Evolutionary conservation across 306 rosid genomes (phyloP).

Genomic region (Casuarina equisetifolia): DNA sequence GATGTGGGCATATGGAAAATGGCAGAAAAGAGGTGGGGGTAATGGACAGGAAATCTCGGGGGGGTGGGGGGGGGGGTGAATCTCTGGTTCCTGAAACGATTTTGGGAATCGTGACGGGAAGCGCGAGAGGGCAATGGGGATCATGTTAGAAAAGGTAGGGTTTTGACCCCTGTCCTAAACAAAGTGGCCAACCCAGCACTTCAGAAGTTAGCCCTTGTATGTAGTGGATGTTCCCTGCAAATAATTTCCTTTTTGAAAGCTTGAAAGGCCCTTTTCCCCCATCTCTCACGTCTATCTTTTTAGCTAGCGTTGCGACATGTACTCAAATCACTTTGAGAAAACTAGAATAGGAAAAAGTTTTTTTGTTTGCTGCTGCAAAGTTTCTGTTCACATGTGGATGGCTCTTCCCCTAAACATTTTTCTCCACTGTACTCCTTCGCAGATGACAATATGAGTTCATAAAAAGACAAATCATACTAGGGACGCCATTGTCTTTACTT

Average conservation of each 20-base stretch:
- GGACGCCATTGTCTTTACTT: too few relatives aligned
- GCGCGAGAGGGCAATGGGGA: neutral
- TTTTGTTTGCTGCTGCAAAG: too few relatives aligned
- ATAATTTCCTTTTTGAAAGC: constrained; percentile 11
- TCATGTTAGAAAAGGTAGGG: neutral
- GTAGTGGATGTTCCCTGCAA: neutral
- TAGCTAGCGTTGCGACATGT: too few relatives aligned
- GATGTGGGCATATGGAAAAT: neutral
- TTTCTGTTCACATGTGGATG: too few relatives aligned
- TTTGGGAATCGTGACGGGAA: neutral
- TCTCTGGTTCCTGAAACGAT: neutral
- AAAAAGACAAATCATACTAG: too few relatives aligned
- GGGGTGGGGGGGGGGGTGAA: neutral
- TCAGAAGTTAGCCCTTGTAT: constrained; percentile 9
- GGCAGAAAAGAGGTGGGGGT: neutral
- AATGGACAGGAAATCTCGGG: neutral
- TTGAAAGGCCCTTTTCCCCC: neutral
- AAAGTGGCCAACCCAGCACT: neutral
- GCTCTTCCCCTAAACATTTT: too few relatives aligned
- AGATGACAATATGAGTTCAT: too few relatives aligned
- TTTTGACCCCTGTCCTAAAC: neutral
- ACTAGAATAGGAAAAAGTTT: neutral
- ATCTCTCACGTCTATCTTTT: neutral
- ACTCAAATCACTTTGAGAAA: constrained; percentile 1
- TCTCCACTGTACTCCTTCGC: too few relatives aligned